Conservation (phyloP, 2,329 filamentous ascomycete genomes). For the Bisporella sp. region DNA sequence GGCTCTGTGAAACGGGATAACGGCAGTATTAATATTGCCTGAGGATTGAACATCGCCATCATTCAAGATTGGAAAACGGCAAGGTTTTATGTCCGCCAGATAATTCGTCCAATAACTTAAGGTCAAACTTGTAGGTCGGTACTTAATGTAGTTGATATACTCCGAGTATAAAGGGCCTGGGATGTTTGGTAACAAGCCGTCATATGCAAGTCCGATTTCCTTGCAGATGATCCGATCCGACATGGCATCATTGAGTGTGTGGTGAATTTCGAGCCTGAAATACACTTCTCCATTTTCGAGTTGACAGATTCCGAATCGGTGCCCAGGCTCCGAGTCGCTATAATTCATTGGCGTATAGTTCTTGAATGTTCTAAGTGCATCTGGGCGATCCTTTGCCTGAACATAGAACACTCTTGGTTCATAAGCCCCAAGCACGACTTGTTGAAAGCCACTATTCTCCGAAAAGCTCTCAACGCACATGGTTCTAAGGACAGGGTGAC, state of each 20-base stretch:
- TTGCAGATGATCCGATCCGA: neutral
- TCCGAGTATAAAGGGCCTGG: neutral
- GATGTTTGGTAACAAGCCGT: neutral
- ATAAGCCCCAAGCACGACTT: no score
- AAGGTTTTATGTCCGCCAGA: neutral
- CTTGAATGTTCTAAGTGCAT: no score
- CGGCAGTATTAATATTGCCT: neutral
- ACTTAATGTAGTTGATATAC: neutral
- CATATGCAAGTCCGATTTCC: neutral
- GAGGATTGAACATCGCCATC: neutral
- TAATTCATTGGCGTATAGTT: no score
- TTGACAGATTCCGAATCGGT: neutral
- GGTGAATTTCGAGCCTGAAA: neutral
- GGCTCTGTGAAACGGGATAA: no score
- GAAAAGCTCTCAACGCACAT: no score
- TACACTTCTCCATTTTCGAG: neutral
- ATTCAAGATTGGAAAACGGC: no score
- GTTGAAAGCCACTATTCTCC: no score
- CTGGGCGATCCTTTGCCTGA: no score
- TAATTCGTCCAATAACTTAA: neutral
- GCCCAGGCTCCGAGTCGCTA: no score
- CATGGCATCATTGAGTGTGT: neutral
- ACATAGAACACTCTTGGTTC: no score
- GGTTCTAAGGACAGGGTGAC: no score
- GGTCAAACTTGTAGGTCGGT: neutral